Evolutionary conservation across 2,329 filamentous ascomycete genomes (phyloP).

Genomic region (Nemania abortiva): DNA sequence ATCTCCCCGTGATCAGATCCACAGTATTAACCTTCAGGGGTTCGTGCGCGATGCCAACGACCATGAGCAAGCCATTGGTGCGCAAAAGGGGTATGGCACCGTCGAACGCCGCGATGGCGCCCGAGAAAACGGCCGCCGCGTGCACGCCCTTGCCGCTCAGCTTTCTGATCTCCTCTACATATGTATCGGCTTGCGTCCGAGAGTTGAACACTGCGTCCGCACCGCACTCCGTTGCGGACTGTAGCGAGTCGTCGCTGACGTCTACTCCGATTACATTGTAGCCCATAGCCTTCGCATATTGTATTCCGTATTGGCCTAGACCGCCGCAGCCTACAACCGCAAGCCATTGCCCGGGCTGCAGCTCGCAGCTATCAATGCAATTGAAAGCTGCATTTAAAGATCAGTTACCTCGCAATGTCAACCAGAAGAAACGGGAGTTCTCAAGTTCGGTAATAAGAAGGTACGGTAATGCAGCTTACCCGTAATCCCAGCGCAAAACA

Average conservation of each 20-base stretch:
- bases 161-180: constrained; percentile 28
- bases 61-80: constrained; percentile 33
- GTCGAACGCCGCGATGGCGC: constrained; percentile 27
- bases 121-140: constrained; percentile 34
- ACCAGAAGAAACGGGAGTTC: not conserved
- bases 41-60: constrained; percentile 26
- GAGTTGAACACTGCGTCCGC: constrained; percentile 36
- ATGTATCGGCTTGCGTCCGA: constrained; percentile 27
- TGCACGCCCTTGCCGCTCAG: constrained; percentile 33
- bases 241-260: constrained; percentile 33
- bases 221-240: constrained; percentile 24
- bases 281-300: constrained; percentile 36
- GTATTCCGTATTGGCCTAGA: constrained; percentile 33
- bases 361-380: constrained; percentile 33
- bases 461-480: constrained; percentile 13
- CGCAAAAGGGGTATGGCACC: constrained; percentile 27
- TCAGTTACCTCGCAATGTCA: constrained; percentile 5
- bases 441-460: not conserved
- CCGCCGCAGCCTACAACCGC: constrained; percentile 36
- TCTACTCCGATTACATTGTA: constrained; percentile 35
- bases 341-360: constrained; percentile 34
- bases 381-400: constrained; percentile 25
- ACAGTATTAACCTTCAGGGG: constrained; percentile 18
- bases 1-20: constrained; percentile 29
- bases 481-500: constrained; percentile 36